These are phyloP conservation scores for Zalaria obscura DNA, from an alignment of 2,329 filamentous ascomycete genomes.

Conservation along the genomic window DNA sequence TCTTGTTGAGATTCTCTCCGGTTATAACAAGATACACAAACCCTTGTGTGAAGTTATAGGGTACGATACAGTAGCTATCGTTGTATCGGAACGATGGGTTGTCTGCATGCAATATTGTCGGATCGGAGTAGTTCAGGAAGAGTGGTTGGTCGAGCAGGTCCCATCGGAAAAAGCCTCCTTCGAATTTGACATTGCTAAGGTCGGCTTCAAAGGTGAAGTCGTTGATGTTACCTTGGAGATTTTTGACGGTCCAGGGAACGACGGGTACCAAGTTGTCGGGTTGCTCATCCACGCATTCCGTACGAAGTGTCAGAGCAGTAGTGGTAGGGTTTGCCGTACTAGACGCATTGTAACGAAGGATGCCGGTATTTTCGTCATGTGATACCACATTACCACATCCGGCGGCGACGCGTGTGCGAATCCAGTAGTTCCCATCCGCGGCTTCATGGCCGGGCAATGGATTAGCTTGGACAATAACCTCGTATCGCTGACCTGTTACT, in stretches of 20 bases:
- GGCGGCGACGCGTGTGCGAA: slow-evolving; percentile 10
- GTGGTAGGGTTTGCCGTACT: slow-evolving; percentile 8
- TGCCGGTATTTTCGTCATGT: slow-evolving; percentile 12
- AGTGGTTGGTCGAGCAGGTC: slow-evolving; percentile 12
- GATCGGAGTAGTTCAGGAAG: slow-evolving; percentile 14
- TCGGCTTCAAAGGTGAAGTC: slow-evolving; percentile 12
- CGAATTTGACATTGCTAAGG: slow-evolving; percentile 3
- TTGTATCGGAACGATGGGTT: slow-evolving; percentile 6
- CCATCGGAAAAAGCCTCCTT: slow-evolving; percentile 11
- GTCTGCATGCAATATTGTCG: slow-evolving; percentile 13
- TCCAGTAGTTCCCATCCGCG: slow-evolving; percentile 13
- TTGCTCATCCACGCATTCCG: slow-evolving; percentile 15
- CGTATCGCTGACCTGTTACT: slow-evolving; percentile 13
- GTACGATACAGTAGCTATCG: too few relatives aligned
- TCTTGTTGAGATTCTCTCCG: slow-evolving; percentile 7
- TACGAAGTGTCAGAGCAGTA: slow-evolving; percentile 6
- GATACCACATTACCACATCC: slow-evolving; percentile 16
- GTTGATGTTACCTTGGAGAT: slow-evolving; percentile 8
- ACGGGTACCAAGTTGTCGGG: slow-evolving; percentile 12
- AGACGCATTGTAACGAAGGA: slow-evolving; percentile 11
- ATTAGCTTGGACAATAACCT: slow-evolving; percentile 11
- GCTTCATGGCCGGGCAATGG: background rate
- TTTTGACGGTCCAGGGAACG: slow-evolving; percentile 13
- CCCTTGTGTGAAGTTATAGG: slow-evolving; percentile 5
- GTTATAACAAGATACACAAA: slow-evolving; percentile 17